Evolutionary conservation across 768 basidiomycete species (phyloP).

Genomic region (Naganishia kalamii): DNA sequence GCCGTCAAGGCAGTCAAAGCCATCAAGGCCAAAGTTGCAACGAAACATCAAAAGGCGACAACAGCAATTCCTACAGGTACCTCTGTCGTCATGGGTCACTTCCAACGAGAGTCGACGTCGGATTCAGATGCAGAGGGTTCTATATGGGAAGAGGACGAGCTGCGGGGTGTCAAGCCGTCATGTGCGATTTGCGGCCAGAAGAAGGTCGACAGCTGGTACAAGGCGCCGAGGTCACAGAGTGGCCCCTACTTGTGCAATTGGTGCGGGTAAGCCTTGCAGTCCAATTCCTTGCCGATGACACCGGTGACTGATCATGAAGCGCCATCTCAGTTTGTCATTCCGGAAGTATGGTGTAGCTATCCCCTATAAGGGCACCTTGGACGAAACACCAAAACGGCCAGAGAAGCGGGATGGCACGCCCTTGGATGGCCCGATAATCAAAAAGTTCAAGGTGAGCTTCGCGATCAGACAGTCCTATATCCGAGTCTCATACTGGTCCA

Average conservation of each 20-base stretch:
- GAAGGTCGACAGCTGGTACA: constrained; percentile 80
- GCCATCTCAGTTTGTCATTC: constrained; percentile 57
- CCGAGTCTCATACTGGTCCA: background rate
- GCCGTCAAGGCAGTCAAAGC: constrained; percentile 17
- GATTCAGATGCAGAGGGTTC: constrained; percentile 69
- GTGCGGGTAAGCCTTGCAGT: constrained; percentile 55
- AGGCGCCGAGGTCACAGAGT: constrained; percentile 76
- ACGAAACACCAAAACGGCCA: constrained; percentile 45
- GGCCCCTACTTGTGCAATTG: constrained; percentile 73
- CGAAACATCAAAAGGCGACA: constrained; percentile 16
- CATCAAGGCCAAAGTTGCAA: constrained; percentile 10
- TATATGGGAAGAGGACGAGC: constrained; percentile 55
- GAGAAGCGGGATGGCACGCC: constrained; percentile 63
- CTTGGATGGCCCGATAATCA: constrained; percentile 52
- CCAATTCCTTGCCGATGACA: background rate
- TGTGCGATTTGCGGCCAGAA: constrained; percentile 82
- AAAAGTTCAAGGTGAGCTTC: constrained; percentile 58
- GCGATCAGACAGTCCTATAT: too few species aligned
- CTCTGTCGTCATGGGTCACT: constrained; percentile 15
- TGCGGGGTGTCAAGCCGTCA: constrained; percentile 50
- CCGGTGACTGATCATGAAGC: background rate
- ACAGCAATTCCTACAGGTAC: constrained; percentile 15
- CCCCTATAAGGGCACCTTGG: constrained; percentile 46
- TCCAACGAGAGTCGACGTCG: constrained; percentile 19
- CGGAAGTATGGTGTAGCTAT: constrained; percentile 75